These are phyloP conservation scores for Polytrichum formosum DNA, from an alignment of 225 moss, liverwort and hornwort genomes.

Conservation along the genomic window DNA sequence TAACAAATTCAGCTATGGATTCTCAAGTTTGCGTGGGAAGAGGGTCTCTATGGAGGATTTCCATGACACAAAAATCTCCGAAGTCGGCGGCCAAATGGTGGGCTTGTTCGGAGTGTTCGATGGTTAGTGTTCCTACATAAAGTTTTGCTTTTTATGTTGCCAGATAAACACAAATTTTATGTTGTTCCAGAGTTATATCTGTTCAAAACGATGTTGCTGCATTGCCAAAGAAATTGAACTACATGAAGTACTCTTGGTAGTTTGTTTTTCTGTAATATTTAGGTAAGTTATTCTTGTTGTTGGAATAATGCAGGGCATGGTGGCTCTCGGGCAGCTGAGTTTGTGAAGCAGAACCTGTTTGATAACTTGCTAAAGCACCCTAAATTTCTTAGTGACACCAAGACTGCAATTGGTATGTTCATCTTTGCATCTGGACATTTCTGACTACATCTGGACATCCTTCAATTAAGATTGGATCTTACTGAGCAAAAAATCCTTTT, in stretches of 20 bases:
- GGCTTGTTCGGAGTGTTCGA: conserved; percentile 89
- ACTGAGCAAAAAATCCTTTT: too few species aligned
- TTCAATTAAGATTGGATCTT: not conserved
- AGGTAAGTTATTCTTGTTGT: not conserved
- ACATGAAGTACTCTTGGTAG: too few species aligned
- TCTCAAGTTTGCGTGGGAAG: conserved; percentile 77
- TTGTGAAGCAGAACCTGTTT: conserved; percentile 69
- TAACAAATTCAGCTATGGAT: conserved; percentile 79
- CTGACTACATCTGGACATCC: not conserved
- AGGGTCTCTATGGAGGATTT: conserved; percentile 91
- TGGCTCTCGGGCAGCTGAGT: conserved; percentile 75
- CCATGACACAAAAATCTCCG: conserved; percentile 53
- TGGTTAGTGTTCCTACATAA: conserved; percentile 31
- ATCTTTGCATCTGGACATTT: not conserved
- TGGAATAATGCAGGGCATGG: conserved; percentile 54
- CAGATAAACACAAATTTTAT: not conserved
- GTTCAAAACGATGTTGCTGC: not conserved
- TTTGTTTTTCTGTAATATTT: not conserved
- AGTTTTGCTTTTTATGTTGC: not conserved
- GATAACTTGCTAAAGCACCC: conserved; percentile 67
- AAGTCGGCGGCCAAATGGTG: conserved; percentile 53
- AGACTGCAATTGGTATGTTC: conserved; percentile 58
- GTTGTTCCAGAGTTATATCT: not conserved
- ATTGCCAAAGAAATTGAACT: not conserved
- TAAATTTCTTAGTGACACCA: conserved; percentile 55